Conservation (phyloP, 2,329 filamentous ascomycete species). For the Paramyrothecium sp. region DNA sequence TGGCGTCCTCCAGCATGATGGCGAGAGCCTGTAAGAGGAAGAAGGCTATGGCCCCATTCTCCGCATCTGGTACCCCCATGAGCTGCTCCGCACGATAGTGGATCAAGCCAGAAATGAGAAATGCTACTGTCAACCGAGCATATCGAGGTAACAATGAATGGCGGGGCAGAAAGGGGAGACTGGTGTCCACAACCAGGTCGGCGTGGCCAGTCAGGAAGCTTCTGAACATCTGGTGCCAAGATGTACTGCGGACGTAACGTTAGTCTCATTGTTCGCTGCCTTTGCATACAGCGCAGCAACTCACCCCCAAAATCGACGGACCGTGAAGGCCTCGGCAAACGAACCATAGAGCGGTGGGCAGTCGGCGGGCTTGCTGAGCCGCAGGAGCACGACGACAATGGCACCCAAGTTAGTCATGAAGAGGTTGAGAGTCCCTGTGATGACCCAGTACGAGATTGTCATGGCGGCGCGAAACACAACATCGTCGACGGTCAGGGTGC, state of each 20-base stretch:
- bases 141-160: slow-evolving; percentile 2
- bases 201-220: slow-evolving; percentile 3
- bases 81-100: slow-evolving; percentile 4
- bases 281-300: too few species aligned
- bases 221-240: slow-evolving; percentile 5
- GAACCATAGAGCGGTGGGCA: slow-evolving; percentile 1
- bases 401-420: background rate
- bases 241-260: background rate
- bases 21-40: background rate
- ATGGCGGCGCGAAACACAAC: background rate
- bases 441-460: background rate
- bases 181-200: slow-evolving; percentile 2
- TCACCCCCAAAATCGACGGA: slow-evolving; percentile 3
- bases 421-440: background rate
- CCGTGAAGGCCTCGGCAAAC: background rate
- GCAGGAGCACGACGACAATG: background rate
- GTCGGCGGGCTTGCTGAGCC: background rate
- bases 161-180: background rate
- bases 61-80: background rate
- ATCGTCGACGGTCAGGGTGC: background rate
- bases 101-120: slow-evolving; percentile 2
- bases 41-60: slow-evolving; percentile 1
- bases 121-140: background rate
- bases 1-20: slow-evolving; percentile 1
- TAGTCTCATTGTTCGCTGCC: background rate